phyloP scores from a whole-genome alignment of 75 land plant species.

The Pseudotsuga menziesii region DNA sequence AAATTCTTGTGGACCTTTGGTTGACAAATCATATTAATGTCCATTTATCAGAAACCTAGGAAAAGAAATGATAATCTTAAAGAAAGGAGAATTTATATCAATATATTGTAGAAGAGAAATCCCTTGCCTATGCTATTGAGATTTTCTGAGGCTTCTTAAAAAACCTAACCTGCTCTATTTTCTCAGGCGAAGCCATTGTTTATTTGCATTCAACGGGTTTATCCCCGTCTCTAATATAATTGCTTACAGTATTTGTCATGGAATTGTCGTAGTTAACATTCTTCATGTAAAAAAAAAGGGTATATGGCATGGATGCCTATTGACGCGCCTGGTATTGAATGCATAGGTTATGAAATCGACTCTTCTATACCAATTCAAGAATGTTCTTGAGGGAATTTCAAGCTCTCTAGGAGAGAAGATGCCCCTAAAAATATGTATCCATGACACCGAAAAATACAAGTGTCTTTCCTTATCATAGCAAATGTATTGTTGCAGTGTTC shows the following conservation, averaged over 20 bases:
- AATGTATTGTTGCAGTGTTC: no score
- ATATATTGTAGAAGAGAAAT: no score
- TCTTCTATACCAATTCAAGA: constrained; percentile 52
- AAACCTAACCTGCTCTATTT: constrained; percentile 23
- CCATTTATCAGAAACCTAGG: no score
- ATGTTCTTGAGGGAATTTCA: no score
- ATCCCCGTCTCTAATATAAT: no score
- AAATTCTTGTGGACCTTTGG: no score
- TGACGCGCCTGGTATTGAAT: constrained; percentile 57
- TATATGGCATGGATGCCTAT: constrained; percentile 43
- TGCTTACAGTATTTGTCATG: constrained; percentile 25
- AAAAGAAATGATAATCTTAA: no score
- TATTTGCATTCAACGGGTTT: constrained; percentile 29
- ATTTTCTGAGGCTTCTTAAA: constrained; percentile 36
- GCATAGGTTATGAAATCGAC: constrained; percentile 49
- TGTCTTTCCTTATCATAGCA: constrained; percentile 20
- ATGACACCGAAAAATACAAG: constrained; percentile 57
- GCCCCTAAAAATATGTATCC: constrained; percentile 57
- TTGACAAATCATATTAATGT: no score
- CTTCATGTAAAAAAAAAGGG: no score
- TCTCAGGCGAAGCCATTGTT: constrained; percentile 39
- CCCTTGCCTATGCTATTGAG: constrained; percentile 25
- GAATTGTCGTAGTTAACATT: constrained; percentile 8
- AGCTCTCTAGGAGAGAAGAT: constrained; percentile 46
- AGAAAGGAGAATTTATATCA: no score